Evolutionary conservation across 1,284 basidiomycete species (phyloP), one percentile per base, ranked within the genome.

Genomic region (Pulveroboletus ridleyi): DNA sequence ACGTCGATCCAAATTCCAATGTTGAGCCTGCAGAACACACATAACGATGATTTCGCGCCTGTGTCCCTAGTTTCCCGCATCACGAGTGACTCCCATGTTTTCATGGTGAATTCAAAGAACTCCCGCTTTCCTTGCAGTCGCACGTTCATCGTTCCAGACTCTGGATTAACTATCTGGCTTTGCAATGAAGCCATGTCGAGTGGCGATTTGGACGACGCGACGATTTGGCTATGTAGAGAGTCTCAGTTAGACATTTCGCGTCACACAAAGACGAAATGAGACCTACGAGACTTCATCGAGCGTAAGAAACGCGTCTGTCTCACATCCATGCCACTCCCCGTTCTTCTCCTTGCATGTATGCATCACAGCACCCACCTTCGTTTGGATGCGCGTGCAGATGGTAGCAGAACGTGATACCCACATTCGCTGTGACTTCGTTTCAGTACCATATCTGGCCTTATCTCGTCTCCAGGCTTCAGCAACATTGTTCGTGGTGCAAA

Each of bases 351-450:
- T 55, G 49, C 47, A 20, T 3, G 58, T 60, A 20, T 64, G 63
- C 29, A 64, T 55, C 4, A 55, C 35, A 0, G 42, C 14, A 3
- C 10, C 56, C 63, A 58, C 1, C 42, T 58, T 10, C 55, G 50
- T 15, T 46, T 2, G 4, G 9, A 20, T 10, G 9, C 6, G 6
- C 0, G 2, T 15, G 41, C 22, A 1, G 29, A 29, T 8, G 50
- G 63, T 9, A 62, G 49, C 1, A 54, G 4, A 0, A 64, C 44
- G 4, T 63, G 61, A 1, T 18, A 2, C 3, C 61, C 33, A 20
- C 56, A 58, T 18, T 64, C 56, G 11, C 63, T 63, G 25, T 63
- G 56, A 25, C 56, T 58, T 2, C 33, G 29, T 35, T 64, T 64
- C 42, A 64, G 17, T 3, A 62, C 61, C 5, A 8, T 6, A 4